Conservation (phyloP, 2,329 filamentous ascomycete species). For the Phialophora tarda region DNA sequence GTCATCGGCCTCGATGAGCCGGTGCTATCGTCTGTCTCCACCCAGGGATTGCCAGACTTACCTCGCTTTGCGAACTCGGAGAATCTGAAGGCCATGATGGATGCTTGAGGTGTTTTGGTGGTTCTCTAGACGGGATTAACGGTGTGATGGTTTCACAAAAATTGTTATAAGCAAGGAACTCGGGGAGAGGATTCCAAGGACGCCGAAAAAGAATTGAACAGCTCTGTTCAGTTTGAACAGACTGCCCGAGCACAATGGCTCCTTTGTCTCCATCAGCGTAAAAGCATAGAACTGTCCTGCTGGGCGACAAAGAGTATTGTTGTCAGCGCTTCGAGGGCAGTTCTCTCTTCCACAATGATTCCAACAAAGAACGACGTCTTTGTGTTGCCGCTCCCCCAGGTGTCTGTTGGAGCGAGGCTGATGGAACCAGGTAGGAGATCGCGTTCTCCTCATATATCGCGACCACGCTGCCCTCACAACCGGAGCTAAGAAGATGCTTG, state of each 20-base stretch:
- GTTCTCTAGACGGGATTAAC: not conserved
- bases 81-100: constrained; percentile 6
- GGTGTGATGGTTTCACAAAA: not conserved
- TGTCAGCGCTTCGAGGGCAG: not conserved
- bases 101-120: constrained; percentile 1
- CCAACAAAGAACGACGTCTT: not conserved
- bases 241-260: not conserved
- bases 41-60: constrained; percentile 5
- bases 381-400: not conserved
- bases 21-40: not conserved
- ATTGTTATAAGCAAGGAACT: not conserved
- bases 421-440: no score
- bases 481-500: no score
- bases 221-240: not conserved
- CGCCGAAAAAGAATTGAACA: not conserved
- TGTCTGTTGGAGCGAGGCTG: no score
- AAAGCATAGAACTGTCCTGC: not conserved
- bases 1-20: not conserved
- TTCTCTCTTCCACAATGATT: not conserved
- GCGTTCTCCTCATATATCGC: no score
- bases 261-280: not conserved
- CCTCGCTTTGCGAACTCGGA: constrained; percentile 5
- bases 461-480: no score
- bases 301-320: not conserved
- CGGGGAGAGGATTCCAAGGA: not conserved